Conservation (phyloP, 139 green algal species). For the Chlorella sp. region DNA sequence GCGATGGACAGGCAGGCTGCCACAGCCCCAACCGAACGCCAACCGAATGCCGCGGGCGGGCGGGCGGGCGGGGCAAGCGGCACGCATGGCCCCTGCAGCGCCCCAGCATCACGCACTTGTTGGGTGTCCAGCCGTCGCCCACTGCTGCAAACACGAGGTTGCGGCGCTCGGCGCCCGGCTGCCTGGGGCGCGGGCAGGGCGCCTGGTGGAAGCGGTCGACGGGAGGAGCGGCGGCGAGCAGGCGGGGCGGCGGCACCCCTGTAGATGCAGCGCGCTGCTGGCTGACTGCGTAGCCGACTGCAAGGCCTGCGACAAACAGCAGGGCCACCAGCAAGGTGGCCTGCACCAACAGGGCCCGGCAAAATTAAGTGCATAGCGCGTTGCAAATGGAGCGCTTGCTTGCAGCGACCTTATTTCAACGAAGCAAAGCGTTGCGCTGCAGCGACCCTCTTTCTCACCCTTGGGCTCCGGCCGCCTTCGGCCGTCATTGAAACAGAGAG, state of each 20-base stretch:
- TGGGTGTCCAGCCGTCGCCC: neutral
- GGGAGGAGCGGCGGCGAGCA: neutral
- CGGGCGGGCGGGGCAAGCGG: neutral
- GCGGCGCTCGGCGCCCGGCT: neutral
- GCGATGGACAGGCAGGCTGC: neutral
- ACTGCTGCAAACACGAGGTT: conserved; percentile 33
- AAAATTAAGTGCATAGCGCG: neutral
- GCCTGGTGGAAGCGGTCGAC: conserved; percentile 14
- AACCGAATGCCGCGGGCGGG: neutral
- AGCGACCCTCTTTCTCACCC: too few species aligned
- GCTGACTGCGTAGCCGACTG: neutral
- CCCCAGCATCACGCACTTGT: neutral
- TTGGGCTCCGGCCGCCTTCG: too few species aligned
- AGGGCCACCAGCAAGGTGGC: neutral
- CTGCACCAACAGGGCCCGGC: neutral
- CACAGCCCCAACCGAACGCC: neutral
- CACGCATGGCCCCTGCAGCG: neutral
- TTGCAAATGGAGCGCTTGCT: too few species aligned
- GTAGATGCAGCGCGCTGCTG: neutral
- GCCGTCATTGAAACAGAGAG: too few species aligned
- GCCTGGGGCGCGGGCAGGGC: neutral
- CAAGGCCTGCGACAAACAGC: neutral
- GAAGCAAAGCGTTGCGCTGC: too few species aligned
- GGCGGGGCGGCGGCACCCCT: neutral
- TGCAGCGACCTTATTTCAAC: too few species aligned